Base-by-base conservation (phyloP, 2,329 filamentous ascomycete genomes). In the Diplodia corticola region DNA sequence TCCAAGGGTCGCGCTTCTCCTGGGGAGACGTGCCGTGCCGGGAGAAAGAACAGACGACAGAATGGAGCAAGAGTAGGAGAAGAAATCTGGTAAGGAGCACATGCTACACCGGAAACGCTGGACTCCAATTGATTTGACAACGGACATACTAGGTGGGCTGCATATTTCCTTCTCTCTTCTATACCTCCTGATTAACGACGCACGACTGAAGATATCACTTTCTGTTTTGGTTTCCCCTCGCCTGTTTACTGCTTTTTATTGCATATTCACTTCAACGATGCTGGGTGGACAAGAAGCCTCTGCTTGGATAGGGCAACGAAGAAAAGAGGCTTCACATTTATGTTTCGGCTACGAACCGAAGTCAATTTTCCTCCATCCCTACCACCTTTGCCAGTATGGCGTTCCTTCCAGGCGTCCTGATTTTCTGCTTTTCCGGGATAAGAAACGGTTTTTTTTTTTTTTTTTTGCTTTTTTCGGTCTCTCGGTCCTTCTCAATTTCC, bases 171-270 rank as follows among this genome's bases (percentile, higher is more conserved):
- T 61, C 12, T 61, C 44, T 60, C 50, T 61, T 49, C 57, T 61
- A 49, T 61, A 49, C 57, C 44, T 48, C 40, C 28, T 35, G 20
- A 46, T 61, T 61, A 49, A 61, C 57, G 57, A 61, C 44, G 57
- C 40, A 61, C 44, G 57, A 61, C 57, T 49, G 24, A 61, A 61
- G 57, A 61, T 61, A 61, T 61, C 57, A 61, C 44, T 35, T 61
- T 61, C 48, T 24, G 28, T 54, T 26, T 49, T 61, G 48, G 24
- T 33, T 61, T 24, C 35, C 57, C 28, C 33, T 61, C 57, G 12
- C 57, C 35, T 60, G 24, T 17, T 24, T 54, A 33, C 37, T 24
- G 17, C 35, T 49, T 61, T 46, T 49, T 26, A 24, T 49, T 24
- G 44, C 57, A 22, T 49, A 35, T 61, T 49, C 57, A 15, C 5